Percentiles rank a stretch among this genome's conserved stretches.
Conservation (phyloP, 108 stramenopile genomes). For the Craspedostauros australis region DNA sequence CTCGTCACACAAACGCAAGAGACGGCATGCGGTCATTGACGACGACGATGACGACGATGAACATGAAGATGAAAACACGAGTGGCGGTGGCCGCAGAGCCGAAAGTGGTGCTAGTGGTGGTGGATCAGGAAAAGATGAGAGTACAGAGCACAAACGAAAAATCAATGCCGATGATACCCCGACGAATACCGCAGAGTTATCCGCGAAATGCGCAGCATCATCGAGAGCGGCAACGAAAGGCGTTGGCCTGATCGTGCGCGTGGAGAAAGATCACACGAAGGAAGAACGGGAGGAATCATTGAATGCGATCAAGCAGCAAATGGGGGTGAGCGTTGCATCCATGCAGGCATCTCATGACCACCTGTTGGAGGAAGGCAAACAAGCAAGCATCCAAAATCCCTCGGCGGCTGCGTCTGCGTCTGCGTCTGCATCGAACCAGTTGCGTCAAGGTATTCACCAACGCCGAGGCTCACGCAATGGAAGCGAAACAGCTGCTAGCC, state of each 20-base stretch:
- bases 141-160: neutral
- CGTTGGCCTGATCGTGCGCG: slow-evolving; percentile 21
- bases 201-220: neutral
- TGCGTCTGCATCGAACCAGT: too few relatives aligned
- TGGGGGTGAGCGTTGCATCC: slow-evolving; percentile 28
- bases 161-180: neutral
- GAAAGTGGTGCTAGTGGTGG: too few relatives aligned
- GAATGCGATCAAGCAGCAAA: slow-evolving; percentile 27
- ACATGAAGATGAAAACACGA: slow-evolving; percentile 3
- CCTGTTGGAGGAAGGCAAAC: slow-evolving; percentile 32
- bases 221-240: too few relatives aligned
- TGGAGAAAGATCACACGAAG: neutral
- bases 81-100: too few relatives aligned
- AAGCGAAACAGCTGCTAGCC: neutral
- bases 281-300: slow-evolving; percentile 27
- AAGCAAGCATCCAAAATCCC: too few relatives aligned
- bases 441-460: neutral
- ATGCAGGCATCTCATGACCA: slow-evolving; percentile 27
- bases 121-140: neutral
- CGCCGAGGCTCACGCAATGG: neutral
- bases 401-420: too few relatives aligned
- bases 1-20: slow-evolving; percentile 1
- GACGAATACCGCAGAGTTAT: neutral
- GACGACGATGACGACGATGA: slow-evolving; percentile 20
- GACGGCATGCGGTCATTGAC: slow-evolving; percentile 11